Conservation (phyloP, 192 early-diverging fungal genomes). For the Mortierella alpina region DNA sequence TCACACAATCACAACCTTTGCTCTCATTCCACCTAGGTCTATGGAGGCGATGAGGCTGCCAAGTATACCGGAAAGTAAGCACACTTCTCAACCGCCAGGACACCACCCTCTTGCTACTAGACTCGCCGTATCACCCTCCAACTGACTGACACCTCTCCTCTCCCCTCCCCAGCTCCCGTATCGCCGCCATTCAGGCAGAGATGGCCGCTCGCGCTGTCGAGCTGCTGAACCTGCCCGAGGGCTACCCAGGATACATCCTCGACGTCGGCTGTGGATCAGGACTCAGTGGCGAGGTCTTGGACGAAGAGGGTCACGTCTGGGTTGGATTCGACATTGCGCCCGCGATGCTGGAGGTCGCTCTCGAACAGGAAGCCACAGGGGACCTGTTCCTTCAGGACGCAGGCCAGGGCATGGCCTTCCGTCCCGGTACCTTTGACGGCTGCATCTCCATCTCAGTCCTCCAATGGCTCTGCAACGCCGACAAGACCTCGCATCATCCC, state of each 20-base stretch:
- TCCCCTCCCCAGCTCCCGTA: conserved; percentile 78
- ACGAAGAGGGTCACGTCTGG: conserved; percentile 97
- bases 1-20: background rate
- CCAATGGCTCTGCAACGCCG: conserved; percentile 99
- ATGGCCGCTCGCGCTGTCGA: conserved; percentile 94
- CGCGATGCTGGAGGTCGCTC: conserved; percentile 94
- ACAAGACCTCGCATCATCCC: conserved; percentile 89
- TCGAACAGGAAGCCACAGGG: conserved; percentile 92
- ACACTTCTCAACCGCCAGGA: background rate
- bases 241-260: conserved; percentile 79
- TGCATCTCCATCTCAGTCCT: conserved; percentile 86
- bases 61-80: conserved; percentile 93
- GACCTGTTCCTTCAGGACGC: conserved; percentile 97
- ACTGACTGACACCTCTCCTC: background rate
- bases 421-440: conserved; percentile 97
- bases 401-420: conserved; percentile 92
- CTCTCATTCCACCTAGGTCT: conserved; percentile 73
- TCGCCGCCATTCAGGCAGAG: conserved; percentile 92
- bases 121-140: background rate
- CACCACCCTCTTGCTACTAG: background rate
- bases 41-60: conserved; percentile 91
- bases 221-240: conserved; percentile 84
- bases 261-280: conserved; percentile 99
- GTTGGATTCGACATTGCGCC: conserved; percentile 96
- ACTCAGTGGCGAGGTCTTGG: conserved; percentile 92